phyloP scores from a whole-genome alignment of 2,329 filamentous ascomycete species.

The Keithomyces neogunnii region DNA sequence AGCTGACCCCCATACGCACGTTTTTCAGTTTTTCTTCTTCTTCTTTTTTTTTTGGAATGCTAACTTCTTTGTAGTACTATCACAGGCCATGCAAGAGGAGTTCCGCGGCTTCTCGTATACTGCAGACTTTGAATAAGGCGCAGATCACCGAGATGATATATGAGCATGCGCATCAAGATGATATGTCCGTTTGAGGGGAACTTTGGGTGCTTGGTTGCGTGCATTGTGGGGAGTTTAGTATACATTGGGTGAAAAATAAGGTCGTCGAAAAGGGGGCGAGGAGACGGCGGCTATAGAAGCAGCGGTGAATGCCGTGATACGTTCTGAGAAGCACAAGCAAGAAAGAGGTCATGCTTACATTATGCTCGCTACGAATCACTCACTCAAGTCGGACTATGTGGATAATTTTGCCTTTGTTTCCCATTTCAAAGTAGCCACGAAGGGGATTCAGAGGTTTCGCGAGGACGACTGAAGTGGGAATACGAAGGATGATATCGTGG shows the following conservation, averaged over 20 bases:
- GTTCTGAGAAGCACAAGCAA: background rate
- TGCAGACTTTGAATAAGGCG: slow-evolving; percentile 67
- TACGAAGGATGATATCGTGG: background rate
- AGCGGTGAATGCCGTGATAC: background rate
- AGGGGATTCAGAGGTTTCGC: background rate
- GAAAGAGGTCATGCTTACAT: background rate
- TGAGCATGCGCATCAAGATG: slow-evolving; percentile 3
- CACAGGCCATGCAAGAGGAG: slow-evolving; percentile 98
- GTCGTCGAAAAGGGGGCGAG: background rate
- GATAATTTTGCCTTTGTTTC: background rate
- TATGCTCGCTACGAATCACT: background rate
- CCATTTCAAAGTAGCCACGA: background rate
- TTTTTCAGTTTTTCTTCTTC: slow-evolving; percentile 7
- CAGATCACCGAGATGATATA: slow-evolving; percentile 7
- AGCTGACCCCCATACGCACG: slow-evolving; percentile 25
- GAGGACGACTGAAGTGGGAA: background rate
- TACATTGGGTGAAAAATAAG: background rate
- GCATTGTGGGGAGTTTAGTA: background rate
- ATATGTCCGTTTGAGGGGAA: background rate
- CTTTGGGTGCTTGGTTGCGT: background rate
- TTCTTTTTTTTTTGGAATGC: slow-evolving; percentile 7
- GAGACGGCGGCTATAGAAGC: background rate
- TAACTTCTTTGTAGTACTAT: slow-evolving; percentile 58
- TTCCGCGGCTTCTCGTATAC: slow-evolving; percentile 99
- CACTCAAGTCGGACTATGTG: background rate